phyloP scores from a whole-genome alignment of 2,329 filamentous ascomycete genomes.

The Nemania sp. region DNA sequence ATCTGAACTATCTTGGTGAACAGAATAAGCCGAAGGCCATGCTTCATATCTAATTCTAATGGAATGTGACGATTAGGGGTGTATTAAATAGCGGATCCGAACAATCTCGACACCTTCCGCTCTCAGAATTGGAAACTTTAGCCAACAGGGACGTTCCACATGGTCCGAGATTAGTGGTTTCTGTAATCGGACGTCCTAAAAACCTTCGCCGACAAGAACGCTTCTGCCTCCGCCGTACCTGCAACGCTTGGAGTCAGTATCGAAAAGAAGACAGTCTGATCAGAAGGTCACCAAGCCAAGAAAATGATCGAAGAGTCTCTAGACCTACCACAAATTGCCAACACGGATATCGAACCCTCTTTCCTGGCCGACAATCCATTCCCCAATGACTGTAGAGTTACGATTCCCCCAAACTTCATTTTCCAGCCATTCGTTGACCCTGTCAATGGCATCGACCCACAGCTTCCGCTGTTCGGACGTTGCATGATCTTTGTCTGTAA shows the following conservation, averaged over 20 bases:
- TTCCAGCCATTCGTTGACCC: constrained; percentile 75
- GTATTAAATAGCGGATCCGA: neutral
- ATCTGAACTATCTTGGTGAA: neutral
- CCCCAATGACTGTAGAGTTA: constrained; percentile 54
- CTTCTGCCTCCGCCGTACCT: constrained; percentile 77
- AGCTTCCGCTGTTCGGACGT: constrained; percentile 58
- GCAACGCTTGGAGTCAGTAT: constrained; percentile 3
- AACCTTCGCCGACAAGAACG: constrained; percentile 65
- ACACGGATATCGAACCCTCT: constrained; percentile 75
- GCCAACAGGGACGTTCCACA: neutral
- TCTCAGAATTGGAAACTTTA: neutral
- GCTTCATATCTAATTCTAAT: constrained; percentile 1
- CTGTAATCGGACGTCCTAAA: constrained; percentile 41
- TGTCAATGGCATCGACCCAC: constrained; percentile 73
- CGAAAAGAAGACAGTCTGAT: neutral
- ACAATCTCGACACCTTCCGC: neutral
- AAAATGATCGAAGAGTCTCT: neutral
- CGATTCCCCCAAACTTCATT: constrained; percentile 67
- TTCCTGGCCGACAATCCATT: constrained; percentile 89
- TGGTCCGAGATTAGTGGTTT: neutral
- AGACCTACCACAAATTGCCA: constrained; percentile 68
- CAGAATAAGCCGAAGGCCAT: no score
- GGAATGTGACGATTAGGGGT: neutral
- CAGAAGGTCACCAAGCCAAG: neutral
- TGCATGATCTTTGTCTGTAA: constrained; percentile 67